Evolutionary conservation across 1,284 basidiomycete genomes (phyloP).

Genomic region (Ganoderma sinense): DNA sequence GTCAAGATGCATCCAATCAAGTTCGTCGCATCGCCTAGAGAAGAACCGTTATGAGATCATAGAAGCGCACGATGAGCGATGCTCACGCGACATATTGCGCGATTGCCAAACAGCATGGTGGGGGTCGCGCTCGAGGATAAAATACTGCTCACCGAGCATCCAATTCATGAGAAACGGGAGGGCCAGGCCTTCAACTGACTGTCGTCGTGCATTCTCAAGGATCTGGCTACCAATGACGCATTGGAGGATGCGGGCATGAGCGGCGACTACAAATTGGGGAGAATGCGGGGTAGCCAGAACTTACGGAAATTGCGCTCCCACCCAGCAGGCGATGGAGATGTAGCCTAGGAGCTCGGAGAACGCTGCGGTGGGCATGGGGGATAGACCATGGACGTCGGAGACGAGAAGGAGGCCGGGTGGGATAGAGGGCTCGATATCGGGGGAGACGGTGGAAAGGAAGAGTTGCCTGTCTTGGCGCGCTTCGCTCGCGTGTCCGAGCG

Average conservation of each 20-base stretch:
- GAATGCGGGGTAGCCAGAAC: constrained; percentile 44
- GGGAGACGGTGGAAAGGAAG: constrained; percentile 10
- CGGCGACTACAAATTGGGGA: constrained; percentile 17
- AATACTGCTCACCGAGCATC: constrained; percentile 79
- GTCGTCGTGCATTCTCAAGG: constrained; percentile 76
- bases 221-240: constrained; percentile 65
- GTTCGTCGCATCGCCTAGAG: constrained; percentile 89
- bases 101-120: constrained; percentile 20
- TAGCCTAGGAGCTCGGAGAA: constrained; percentile 69
- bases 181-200: constrained; percentile 87
- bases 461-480: constrained; percentile 2
- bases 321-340: constrained; percentile 85
- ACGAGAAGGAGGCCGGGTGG: constrained; percentile 2
- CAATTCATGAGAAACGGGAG: constrained; percentile 92
- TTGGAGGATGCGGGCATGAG: not conserved
- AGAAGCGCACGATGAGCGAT: constrained; percentile 6
- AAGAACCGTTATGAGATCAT: constrained; percentile 28
- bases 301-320: constrained; percentile 92
- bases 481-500: not conserved
- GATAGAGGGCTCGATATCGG: constrained; percentile 9
- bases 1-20: constrained; percentile 91
- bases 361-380: constrained; percentile 26
- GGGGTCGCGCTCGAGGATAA: constrained; percentile 5
- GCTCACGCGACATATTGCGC: constrained; percentile 29
- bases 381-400: constrained; percentile 21